These are phyloP conservation scores for Pseudodiploospora longispora DNA, from an alignment of 2,329 filamentous ascomycete species.

Conservation along the genomic window DNA sequence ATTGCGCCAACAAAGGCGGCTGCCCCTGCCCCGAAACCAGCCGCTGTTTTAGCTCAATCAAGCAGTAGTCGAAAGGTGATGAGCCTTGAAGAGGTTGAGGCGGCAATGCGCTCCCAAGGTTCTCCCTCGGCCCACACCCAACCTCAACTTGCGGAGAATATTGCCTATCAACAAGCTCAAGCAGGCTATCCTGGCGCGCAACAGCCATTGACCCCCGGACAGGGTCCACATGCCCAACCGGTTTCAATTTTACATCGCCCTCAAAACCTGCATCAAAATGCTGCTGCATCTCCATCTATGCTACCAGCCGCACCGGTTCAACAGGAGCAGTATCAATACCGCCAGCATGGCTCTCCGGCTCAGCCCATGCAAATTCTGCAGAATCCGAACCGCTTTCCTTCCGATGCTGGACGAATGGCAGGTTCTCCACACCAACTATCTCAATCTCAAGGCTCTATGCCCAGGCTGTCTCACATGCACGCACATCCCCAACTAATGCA, in stretches of 20 bases:
- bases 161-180: constrained; percentile 18
- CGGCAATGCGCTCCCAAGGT: constrained; percentile 71
- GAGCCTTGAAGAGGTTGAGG: constrained; percentile 95
- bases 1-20: constrained; percentile 49
- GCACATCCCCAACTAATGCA: constrained; percentile 47
- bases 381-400: constrained; percentile 61
- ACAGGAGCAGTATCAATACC: constrained; percentile 15
- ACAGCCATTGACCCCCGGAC: constrained; percentile 11
- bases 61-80: constrained; percentile 64
- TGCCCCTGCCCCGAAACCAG: constrained; percentile 20
- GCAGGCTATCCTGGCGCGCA: constrained; percentile 16
- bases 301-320: constrained; percentile 15
- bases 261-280: constrained; percentile 33
- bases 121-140: constrained; percentile 37
- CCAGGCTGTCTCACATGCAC: constrained; percentile 24
- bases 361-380: constrained; percentile 71
- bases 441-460: constrained; percentile 44
- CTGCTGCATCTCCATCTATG: constrained; percentile 28
- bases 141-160: constrained; percentile 25
- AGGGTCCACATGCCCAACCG: constrained; percentile 36
- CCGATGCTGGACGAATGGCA: constrained; percentile 33
- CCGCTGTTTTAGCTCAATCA: constrained; percentile 14
- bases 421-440: constrained; percentile 31
- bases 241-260: constrained; percentile 50
- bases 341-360: constrained; percentile 31